Evolutionary conservation across 208 protist genomes (phyloP), one percentile per base, ranked within the genome.

Genomic region (Trypanosoma caninum): DNA sequence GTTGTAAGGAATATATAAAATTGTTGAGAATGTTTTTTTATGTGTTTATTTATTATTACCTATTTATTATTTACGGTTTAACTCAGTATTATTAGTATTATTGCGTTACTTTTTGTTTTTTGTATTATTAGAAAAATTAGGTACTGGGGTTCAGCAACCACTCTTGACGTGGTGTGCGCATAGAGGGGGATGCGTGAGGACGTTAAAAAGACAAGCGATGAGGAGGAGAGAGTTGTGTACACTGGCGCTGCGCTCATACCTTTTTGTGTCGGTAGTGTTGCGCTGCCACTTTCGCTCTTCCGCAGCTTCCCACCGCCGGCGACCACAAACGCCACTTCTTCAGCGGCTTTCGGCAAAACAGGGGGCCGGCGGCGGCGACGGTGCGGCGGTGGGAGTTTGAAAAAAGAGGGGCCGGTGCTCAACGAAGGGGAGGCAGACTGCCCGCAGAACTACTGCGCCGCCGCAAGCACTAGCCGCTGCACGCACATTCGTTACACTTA

Each of bases 401-500:
- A 42, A 10, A 33, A 41, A 28, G 31, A 2, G 50, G 42, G 41
- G 20, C 14, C 20, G 11, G 30, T 41, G 27, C 27, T 22, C 18
- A 37, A 56, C 13, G 59, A 57, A 14, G 64, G 35, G 1, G 27
- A 41, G 20, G 44, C 3, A 6, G 30, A 61, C 14, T 33, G 59
- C 27, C 35, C 45, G 8, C 55, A 63, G 40, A 59, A 76, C 58
- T 53, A 76, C 63, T 34, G 41, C 31, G n/a, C n/a, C n/a, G n/a
- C n/a, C n/a, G 25, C 38, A 14, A 72, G 62, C 22, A 69, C 63
- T 27, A 74, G 45, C 50, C 75, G 78, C 5, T 87, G 74, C 66
- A 89, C 86, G 14, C 88, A 92, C 52, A 45, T 78, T 30, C 77
- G 88, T 18, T 88, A 82, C 71, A 85, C 76, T 62, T 94, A 92